Evolutionary conservation across 345 rosid species (phyloP).

Genomic region (Eucalyptus grandis): DNA sequence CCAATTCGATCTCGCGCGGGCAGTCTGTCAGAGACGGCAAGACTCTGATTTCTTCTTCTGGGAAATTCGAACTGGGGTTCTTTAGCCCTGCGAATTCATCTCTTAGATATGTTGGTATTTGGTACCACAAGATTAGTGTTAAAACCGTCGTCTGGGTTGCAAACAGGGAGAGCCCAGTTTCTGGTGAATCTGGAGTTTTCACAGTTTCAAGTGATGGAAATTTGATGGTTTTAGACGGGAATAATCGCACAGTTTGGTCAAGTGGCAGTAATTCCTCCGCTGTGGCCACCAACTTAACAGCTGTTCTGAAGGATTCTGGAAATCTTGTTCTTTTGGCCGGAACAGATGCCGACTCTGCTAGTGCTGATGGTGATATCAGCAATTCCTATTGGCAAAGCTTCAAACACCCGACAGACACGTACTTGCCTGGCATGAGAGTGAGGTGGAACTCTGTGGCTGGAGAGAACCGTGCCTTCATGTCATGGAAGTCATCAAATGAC

Average conservation of each 20-base stretch:
- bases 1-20: background rate
- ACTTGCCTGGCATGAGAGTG: background rate
- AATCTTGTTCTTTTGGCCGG: background rate
- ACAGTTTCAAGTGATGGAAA: background rate
- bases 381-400: background rate
- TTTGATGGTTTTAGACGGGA: conserved; percentile 22
- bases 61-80: background rate
- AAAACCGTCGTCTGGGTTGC: background rate
- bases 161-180: background rate
- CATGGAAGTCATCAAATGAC: background rate
- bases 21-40: background rate
- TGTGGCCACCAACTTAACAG: conserved; percentile 16
- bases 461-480: background rate
- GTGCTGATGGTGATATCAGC: background rate
- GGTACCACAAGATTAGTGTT: background rate
- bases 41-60: background rate
- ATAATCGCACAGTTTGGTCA: conserved; percentile 29
- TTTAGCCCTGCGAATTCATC: background rate
- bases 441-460: background rate
- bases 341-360: background rate
- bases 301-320: conserved; percentile 12
- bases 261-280: conserved; percentile 18
- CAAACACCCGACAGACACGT: background rate
- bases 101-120: background rate
- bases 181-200: background rate